Conservation (phyloP, 371 early-diverging fungal species). For the Lichtheimia hyalospora region DNA sequence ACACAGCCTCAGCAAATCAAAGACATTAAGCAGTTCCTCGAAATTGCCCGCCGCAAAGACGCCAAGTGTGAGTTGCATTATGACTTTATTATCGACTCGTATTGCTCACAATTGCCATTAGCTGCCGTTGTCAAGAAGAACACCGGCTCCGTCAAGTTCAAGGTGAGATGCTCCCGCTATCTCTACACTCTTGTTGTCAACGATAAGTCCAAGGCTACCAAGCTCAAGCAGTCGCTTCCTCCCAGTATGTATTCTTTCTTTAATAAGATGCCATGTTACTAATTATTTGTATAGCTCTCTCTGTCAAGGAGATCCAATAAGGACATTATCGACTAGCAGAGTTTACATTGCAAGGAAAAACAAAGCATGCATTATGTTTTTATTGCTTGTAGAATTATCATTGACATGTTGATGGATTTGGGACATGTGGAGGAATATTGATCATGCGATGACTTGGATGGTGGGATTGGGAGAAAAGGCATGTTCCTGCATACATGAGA, state of each 20-base stretch:
- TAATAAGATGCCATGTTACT: neutral
- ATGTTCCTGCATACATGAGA: too few species aligned
- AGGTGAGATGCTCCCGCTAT: constrained; percentile 97
- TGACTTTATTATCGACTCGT: too few species aligned
- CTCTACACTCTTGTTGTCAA: constrained; percentile 97
- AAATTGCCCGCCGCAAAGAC: constrained; percentile 95
- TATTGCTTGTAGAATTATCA: too few species aligned
- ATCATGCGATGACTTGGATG: too few species aligned
- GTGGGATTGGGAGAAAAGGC: too few species aligned
- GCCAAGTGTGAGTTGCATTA: constrained; percentile 76
- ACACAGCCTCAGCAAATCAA: constrained; percentile 93
- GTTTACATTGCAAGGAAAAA: too few species aligned
- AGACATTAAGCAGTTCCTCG: constrained; percentile 98
- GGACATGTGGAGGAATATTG: too few species aligned
- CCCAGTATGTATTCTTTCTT: constrained; percentile 57
- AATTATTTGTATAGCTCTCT: constrained; percentile 9
- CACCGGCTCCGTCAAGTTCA: constrained; percentile 95
- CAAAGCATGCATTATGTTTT: too few species aligned
- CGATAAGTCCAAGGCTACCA: constrained; percentile 95
- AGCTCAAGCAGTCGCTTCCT: constrained; percentile 93
- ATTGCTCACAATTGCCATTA: constrained; percentile 18
- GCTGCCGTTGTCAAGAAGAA: constrained; percentile 97
- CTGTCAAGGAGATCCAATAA: constrained; percentile 14
- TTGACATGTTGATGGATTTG: too few species aligned
- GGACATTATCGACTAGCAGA: neutral